Evolutionary conservation across 2,329 filamentous ascomycete genomes (phyloP).

Genomic region (Colletotrichum coccodes): DNA sequence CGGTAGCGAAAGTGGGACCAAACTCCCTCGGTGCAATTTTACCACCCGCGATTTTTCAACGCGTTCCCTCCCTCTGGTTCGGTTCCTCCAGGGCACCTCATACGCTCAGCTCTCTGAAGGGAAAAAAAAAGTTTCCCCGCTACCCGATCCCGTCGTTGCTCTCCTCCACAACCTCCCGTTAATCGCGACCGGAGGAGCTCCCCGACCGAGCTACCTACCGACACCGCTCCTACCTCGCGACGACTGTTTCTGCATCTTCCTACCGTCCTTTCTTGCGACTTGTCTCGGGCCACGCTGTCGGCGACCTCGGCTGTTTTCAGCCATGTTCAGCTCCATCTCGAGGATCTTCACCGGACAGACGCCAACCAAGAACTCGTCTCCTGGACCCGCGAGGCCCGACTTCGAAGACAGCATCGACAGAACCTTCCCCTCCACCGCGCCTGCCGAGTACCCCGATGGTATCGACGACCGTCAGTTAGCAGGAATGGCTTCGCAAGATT

Average conservation of each 20-base stretch:
- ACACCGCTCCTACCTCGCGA: not conserved
- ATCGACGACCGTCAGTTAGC: conserved; percentile 5
- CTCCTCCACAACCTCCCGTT: not conserved
- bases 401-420: not conserved
- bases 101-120: not conserved
- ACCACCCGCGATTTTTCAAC: conserved; percentile 7
- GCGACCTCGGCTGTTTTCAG: not conserved
- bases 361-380: conserved; percentile 24
- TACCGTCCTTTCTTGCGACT: not conserved
- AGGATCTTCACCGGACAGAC: conserved; percentile 10
- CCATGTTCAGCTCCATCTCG: conserved; percentile 29
- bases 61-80: not conserved
- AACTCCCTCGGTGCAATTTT: not conserved
- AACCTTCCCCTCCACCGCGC: conserved; percentile 17
- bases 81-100: not conserved
- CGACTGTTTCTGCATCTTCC: not conserved
- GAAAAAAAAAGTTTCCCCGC: conserved; percentile 14
- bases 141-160: not conserved
- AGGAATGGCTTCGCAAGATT: not conserved
- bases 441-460: conserved; percentile 2
- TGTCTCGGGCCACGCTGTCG: not conserved
- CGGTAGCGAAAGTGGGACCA: not conserved
- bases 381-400: conserved; percentile 17
- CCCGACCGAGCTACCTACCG: conserved; percentile 4
- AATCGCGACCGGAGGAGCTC: conserved; percentile 1